Percentiles rank a stretch among this genome's conserved stretches.
Evolutionary conservation across 192 early-diverging fungal species (phyloP).

Genomic region (Umbelopsis ramanniana): DNA sequence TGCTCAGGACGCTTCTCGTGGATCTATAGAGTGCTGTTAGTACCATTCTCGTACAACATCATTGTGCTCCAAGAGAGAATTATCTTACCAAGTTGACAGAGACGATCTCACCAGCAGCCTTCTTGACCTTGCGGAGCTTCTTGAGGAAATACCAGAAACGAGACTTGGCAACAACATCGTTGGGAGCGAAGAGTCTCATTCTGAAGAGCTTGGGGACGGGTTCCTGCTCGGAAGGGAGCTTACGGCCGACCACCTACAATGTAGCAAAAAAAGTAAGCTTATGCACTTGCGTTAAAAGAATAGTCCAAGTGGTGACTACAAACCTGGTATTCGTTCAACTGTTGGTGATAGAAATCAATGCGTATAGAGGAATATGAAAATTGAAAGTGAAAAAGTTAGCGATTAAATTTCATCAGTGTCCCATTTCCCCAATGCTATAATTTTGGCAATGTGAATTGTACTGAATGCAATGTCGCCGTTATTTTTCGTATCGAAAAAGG

Average conservation of each 20-base stretch:
- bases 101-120: slow-evolving; percentile 98
- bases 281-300: not conserved
- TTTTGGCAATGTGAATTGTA: not conserved
- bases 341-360: not conserved
- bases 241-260: slow-evolving; percentile 85
- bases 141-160: slow-evolving; percentile 99
- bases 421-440: not conserved
- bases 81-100: slow-evolving; percentile 89
- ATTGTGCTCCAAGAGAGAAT: too few species aligned
- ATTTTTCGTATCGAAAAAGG: not conserved
- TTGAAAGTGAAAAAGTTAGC: not conserved
- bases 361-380: slow-evolving; percentile 8
- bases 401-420: not conserved
- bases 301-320: not conserved
- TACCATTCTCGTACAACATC: not conserved
- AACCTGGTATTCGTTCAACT: slow-evolving; percentile 40
- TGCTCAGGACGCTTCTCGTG: slow-evolving; percentile 90
- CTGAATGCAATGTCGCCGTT: not conserved
- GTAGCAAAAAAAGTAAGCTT: not conserved
- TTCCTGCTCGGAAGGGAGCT: slow-evolving; percentile 91
- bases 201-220: slow-evolving; percentile 94
- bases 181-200: slow-evolving; percentile 99
- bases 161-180: slow-evolving; percentile 97
- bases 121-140: slow-evolving; percentile 99
- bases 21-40: slow-evolving; percentile 58